Base-by-base conservation (phyloP, 495 filamentous ascomycete species). In the Talaromyces ruber region DNA sequence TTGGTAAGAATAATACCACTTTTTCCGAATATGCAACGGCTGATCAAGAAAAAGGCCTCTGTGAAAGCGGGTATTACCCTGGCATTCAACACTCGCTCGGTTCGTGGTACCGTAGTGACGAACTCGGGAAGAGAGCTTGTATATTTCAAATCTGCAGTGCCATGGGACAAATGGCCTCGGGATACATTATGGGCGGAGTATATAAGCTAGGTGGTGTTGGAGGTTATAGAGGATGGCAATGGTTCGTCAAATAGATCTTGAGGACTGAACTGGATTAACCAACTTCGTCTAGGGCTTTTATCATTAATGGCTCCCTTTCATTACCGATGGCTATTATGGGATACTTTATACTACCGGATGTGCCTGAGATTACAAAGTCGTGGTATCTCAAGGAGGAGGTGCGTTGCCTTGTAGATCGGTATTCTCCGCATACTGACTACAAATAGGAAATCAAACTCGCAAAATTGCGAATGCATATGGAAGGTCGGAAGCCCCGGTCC, bases 331-430 rank as follows among this genome's bases (percentile, higher is more conserved):
- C 78, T 18, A 51, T 88, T 9, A 74, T 75, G 6, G 82, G 84
- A 1, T 88, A 81, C 69, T 81, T 86, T 57, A 63, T 87, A 28
- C 75, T 86, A 25, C 85, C 85, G 1, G 84, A 87, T 62, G 78
- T 86, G 1, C 85, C 84, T 0, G 77, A 84, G 62, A 88, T 82
- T 29, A 81, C 83, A 5, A 79, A 70, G 24, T 80, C 82, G 12
- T 85, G 80, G 77, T 79, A 79, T 64, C 63, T 80, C 39, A 76
- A 63, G 18, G 60, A 77, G 29, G 65, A 72, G 61, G 78, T 78
- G 64, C 39, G 60, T 59, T 32, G 30, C 26, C 62, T 53, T 26
- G 16, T 5, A 28, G 3, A 29, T 52, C 14, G 5, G n/a, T 22
- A 11, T 47, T n/a, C n/a, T 16, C 25, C 4, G 50, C 22, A 51